Evolutionary conservation across 2,329 filamentous ascomycete genomes (phyloP), one percentile per base, ranked within the genome.

Genomic region (Alternaria burnsii): DNA sequence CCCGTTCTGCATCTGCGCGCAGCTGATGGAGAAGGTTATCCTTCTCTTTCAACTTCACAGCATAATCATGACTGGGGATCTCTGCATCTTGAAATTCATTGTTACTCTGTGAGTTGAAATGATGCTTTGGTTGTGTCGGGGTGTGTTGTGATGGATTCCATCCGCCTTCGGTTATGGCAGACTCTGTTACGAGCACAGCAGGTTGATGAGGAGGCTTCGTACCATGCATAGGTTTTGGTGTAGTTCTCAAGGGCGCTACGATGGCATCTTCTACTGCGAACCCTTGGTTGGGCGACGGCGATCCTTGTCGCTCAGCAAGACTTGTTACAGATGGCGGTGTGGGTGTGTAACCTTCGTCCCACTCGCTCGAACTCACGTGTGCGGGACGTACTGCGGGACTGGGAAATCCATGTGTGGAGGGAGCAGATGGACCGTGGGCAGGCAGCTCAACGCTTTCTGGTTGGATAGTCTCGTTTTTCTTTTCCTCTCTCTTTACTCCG

Each of bases 401-500:
- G 8, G 76, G 75, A 68, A 74, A 77, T 12, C 69, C 69, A 28
- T 67, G 69, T 9, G 71, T 63, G 11, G 69, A 67, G n/a, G 72
- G 63, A 46, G 72, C 68, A 40, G 70, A 67, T 20, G 71, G 69
- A 3, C 67, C 65, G 34, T 66, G 67, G 10, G 65, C 66, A 8
- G 74, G 73, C 4, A 78, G 32, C 48, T 79, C 76, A 14, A 72
- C 64, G 41, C 73, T 76, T 46, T 70, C 68, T 20, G 69, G 34
- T 24, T 76, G 65, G 30, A 55, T 62, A 18, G 67, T 58, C 40
- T 64, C 58, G 20, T 41, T 46, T 3, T 61, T 48, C 42, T 65
- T 66, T 10, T 55, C 48, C 4, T 72, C 67, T 30, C 70, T 71
- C 61, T 74, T 77, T n/a, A 54, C 66, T 55, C 41, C 34, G 9